Evolutionary conservation across 495 filamentous ascomycete species (phyloP), one percentile per base, ranked within the genome.

Genomic region (Halenospora varia): DNA sequence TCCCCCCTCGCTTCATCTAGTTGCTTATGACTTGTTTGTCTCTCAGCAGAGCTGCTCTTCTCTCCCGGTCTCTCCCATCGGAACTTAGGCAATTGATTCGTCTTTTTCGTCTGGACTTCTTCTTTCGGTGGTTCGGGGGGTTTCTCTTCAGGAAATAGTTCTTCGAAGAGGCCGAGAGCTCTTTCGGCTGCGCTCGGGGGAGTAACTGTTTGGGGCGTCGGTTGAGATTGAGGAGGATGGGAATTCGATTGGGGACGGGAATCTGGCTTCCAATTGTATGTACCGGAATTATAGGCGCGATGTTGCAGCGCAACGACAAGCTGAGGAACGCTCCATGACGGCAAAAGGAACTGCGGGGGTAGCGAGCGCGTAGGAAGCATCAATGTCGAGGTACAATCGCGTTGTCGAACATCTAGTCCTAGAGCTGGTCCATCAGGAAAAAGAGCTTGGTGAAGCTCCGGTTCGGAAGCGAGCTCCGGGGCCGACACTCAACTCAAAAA

Each of bases 101-200:
- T 50, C 35, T 20, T 51, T 51, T 46, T 35, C 22, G 54, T 47
- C 40, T 56, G 20, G n/a, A 51, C 55, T 3, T 48, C 48, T 60
- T 40, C 57, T 44, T 15, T 19, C 22, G 6, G 6, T 44, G 53
- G 59, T 49, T 64, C 64, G n/a, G n/a, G n/a, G n/a, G n/a, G n/a
- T 10, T 67, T 68, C 42, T 79, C 72, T 58, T 80, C 79, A 6
- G 83, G 82, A 56, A 86, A 85, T 0, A 86, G 73, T 61, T 80
- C 74, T 29, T 81, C 78, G 48, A 84, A 74, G n/a, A 85, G 72
- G 8, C 81, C 77, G 39, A 10, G 1, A 26, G 24, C n/a, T 18
- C 40, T 51, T 61, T 39, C n/a, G n/a, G n/a, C n/a, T n/a, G n/a
- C n/a, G n/a, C n/a, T n/a, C n/a, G n/a, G n/a, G n/a, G n/a, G n/a